phyloP scores from a whole-genome alignment of 108 stramenopile genomes.

The Aurantiochytrium sp. region DNA sequence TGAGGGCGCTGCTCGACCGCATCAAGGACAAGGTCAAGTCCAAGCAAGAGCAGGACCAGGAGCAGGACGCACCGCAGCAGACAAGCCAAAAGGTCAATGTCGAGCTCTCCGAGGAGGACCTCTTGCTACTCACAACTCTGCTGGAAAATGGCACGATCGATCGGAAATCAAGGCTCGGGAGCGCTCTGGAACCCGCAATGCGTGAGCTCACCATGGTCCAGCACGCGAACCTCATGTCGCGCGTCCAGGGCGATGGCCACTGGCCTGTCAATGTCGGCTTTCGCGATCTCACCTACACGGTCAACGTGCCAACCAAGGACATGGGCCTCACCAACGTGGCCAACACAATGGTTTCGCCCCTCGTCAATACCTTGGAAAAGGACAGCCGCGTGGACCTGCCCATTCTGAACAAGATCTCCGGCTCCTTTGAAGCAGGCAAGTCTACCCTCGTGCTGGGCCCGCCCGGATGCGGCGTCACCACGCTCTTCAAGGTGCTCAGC shows the following conservation, averaged over 20 bases:
- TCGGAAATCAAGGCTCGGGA: not conserved
- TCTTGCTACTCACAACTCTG: not conserved
- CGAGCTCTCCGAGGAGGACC: not conserved
- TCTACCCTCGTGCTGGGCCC: slow-evolving; percentile 9
- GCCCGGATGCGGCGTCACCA: not conserved
- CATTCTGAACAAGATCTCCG: not conserved
- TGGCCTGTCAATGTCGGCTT: slow-evolving; percentile 27
- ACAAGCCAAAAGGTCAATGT: not conserved
- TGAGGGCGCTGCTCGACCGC: not conserved
- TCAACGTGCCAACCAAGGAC: not conserved
- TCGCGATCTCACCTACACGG: not conserved
- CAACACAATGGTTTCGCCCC: not conserved
- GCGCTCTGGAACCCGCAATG: not conserved
- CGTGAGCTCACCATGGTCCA: not conserved
- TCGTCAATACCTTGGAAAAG: not conserved
- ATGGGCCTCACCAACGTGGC: not conserved
- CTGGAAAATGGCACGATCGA: not conserved
- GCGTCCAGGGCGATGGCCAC: not conserved
- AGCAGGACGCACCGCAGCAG: no score
- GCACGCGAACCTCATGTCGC: not conserved
- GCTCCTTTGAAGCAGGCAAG: not conserved
- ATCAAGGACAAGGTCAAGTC: not conserved
- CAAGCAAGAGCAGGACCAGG: not conserved
- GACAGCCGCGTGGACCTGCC: not conserved
- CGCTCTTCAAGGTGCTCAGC: not conserved